Base-by-base conservation (phyloP, 306 rosid genomes). In the Pyrus bretschneideri region DNA sequence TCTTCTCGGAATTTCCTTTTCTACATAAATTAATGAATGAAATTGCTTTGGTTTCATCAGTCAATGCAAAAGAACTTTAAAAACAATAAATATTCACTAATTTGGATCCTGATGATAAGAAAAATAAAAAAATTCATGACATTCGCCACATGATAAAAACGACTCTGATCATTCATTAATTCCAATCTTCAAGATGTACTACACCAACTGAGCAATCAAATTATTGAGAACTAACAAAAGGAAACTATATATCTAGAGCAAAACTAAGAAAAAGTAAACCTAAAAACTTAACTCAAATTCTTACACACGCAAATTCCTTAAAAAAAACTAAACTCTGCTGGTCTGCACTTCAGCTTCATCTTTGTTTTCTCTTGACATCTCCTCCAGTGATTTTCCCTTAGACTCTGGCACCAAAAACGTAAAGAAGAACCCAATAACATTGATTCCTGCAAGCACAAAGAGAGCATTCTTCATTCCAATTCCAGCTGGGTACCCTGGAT, bases 371-470 rank as follows among this genome's bases (percentile, higher is more conserved):
- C 86, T 83, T 0, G 91, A 86, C 68, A 88, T 86, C 68, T 88
- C 89, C 84, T 91, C 97, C 1, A 90, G 77, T 0, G 89, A 85
- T 0, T 80, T 85, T 2, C 88, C 91, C 71, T 70, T 84, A 4
- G 97, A 78, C 74, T 91, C 92, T 6, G 91, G 94, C 67, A 91
- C 85, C 78, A 91, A 75, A 58, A 88, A 86, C 22, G 89, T 88
- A 73, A 68, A 89, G 65, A 91, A 81, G 65, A 91, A 81, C 27
- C 97, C 97, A 13, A 83, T 27, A 61, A 85, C 29, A 70, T 84
- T 89, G 3, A 88, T 80, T 35, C 38, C 76, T 0, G 84, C 78
- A 12, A 91, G 89, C 11, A 76, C 81, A 38, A 85, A 65, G 35
- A 83, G 69, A 40, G 90, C 23, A 22, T 87, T 82, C 78, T 59